Percentiles rank a stretch among this genome's conserved stretches.
Evolutionary conservation across 768 basidiomycete genomes (phyloP).

Genomic region (Rhizopogon vulgaris): DNA sequence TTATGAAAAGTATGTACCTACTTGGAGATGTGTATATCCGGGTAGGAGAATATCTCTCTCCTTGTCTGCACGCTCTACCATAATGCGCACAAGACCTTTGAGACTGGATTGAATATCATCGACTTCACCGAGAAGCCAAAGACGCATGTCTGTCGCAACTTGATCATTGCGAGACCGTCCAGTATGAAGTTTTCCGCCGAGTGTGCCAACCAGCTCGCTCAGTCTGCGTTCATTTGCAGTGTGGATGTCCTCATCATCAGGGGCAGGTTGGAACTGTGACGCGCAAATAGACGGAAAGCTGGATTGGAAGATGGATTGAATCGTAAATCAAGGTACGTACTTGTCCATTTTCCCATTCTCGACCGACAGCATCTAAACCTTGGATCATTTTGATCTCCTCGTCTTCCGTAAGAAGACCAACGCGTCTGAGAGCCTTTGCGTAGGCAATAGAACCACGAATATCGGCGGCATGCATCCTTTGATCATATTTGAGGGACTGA

Average conservation of each 20-base stretch:
- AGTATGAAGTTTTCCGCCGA: slow-evolving; percentile 95
- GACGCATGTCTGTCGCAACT: slow-evolving; percentile 95
- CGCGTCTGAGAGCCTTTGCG: slow-evolving; percentile 76
- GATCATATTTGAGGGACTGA: slow-evolving; percentile 91
- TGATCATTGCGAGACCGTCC: slow-evolving; percentile 97
- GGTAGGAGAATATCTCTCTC: slow-evolving; percentile 90
- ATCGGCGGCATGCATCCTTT: slow-evolving; percentile 89
- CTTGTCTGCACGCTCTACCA: slow-evolving; percentile 89
- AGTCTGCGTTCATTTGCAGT: slow-evolving; percentile 96
- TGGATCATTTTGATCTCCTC: slow-evolving; percentile 70
- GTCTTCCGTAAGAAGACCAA: slow-evolving; percentile 72
- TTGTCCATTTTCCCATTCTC: slow-evolving; percentile 79
- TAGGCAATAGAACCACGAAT: slow-evolving; percentile 95
- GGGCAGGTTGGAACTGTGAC: slow-evolving; percentile 61
- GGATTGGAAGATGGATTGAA: not conserved
- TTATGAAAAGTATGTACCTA: slow-evolving; percentile 23
- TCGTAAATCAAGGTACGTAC: slow-evolving; percentile 36
- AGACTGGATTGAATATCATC: slow-evolving; percentile 59
- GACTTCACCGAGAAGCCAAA: slow-evolving; percentile 88
- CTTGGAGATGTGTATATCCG: slow-evolving; percentile 97
- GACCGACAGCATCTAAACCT: slow-evolving; percentile 68
- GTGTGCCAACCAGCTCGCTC: slow-evolving; percentile 86
- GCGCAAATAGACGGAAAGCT: not conserved
- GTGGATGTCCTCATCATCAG: slow-evolving; percentile 98
- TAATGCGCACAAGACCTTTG: slow-evolving; percentile 75